Evolutionary conservation across 23 red algal species (phyloP).

Genomic region (Gracilaria vermiculophylla): DNA sequence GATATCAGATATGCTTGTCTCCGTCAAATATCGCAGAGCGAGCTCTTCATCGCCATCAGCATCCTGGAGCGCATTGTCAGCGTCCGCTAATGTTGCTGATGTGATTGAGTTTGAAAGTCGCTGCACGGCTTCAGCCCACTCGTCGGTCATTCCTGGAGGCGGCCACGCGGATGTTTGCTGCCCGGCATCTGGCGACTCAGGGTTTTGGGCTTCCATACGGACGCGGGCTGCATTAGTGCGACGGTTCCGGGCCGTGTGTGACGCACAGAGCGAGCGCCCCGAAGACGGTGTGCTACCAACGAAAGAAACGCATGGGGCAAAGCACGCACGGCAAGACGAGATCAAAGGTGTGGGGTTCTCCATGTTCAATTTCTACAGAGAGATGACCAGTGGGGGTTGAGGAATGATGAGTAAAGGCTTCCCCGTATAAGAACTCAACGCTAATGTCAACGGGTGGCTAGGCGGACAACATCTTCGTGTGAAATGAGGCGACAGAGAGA

Average conservation of each 20-base stretch:
- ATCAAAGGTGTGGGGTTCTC: not conserved
- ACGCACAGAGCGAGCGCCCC: not conserved
- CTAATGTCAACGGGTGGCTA: too few species aligned
- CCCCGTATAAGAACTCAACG: too few species aligned
- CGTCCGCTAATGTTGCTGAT: not conserved
- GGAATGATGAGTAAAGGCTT: too few species aligned
- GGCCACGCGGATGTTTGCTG: not conserved
- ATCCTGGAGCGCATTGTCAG: conserved; percentile 16
- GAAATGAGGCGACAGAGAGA: too few species aligned
- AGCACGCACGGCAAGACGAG: not conserved
- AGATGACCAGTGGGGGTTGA: too few species aligned
- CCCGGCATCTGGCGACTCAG: not conserved
- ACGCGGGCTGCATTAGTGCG: not conserved
- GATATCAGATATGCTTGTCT: conserved; percentile 23
- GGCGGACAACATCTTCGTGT: too few species aligned
- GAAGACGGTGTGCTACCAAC: not conserved
- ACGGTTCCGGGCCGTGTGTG: not conserved
- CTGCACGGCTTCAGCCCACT: conserved; percentile 62
- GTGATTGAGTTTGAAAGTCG: conserved; percentile 23
- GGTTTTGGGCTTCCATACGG: not conserved
- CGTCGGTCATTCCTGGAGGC: conserved; percentile 50
- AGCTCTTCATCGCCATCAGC: conserved; percentile 51
- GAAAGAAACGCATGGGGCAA: not conserved
- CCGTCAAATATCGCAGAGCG: conserved; percentile 20
- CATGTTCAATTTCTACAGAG: too few species aligned